Conservation (phyloP, 1,139 yeast species). For the Dujonia santamariae region DNA sequence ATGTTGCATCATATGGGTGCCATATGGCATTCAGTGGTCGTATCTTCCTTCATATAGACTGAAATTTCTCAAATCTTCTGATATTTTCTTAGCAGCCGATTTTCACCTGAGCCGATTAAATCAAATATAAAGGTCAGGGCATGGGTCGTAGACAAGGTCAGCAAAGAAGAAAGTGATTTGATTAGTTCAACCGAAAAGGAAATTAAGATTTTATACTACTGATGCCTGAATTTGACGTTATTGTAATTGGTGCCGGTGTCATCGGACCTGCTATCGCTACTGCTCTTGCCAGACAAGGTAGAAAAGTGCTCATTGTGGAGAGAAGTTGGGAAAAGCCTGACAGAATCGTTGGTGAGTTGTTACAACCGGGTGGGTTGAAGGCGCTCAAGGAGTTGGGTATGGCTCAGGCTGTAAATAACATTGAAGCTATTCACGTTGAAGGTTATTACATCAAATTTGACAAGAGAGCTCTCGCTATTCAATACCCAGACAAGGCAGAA, state of each 20-base stretch:
- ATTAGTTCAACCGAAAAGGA: too few species aligned
- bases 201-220: too few species aligned
- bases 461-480: constrained; percentile 53
- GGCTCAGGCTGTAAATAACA: constrained; percentile 72
- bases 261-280: constrained; percentile 93
- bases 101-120: too few species aligned
- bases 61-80: too few species aligned
- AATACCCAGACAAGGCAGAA: constrained; percentile 67
- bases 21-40: too few species aligned
- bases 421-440: constrained; percentile 71
- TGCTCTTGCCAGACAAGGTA: constrained; percentile 85
- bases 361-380: constrained; percentile 93
- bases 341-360: constrained; percentile 92
- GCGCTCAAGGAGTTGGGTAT: constrained; percentile 81
- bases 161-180: too few species aligned
- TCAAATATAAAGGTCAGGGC: too few species aligned
- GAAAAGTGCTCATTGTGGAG: constrained; percentile 72
- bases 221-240: constrained; percentile 46
- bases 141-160: too few species aligned
- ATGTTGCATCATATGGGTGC: too few species aligned
- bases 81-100: too few species aligned
- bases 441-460: constrained; percentile 81
- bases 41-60: too few species aligned
- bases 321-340: constrained; percentile 92
- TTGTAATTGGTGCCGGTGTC: constrained; percentile 92